Percentiles rank a stretch among this genome's conserved stretches.
Conservation (phyloP, 176 grass and related monocot species). For the Cymbopogon citratus region DNA sequence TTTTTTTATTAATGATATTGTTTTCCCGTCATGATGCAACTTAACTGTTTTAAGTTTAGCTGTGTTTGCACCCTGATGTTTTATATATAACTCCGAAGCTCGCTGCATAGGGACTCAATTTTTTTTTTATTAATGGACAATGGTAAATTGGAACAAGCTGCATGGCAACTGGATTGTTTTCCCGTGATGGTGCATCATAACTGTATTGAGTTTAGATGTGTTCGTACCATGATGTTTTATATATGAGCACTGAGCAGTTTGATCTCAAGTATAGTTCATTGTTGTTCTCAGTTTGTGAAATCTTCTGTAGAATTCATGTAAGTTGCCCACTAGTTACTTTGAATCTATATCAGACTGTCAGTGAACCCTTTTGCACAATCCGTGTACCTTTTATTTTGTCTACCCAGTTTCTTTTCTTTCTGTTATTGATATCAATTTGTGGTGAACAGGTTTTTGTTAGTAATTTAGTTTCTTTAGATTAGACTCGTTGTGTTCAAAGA, state of each 20-base stretch:
- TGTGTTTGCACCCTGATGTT: too few species aligned
- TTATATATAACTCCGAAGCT: too few species aligned
- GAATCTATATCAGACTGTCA: not conserved
- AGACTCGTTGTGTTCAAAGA: not conserved
- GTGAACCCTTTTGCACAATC: not conserved
- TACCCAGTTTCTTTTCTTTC: not conserved
- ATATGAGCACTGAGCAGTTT: not conserved
- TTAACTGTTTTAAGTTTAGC: too few species aligned
- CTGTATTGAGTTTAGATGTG: not conserved
- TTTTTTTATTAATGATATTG: too few species aligned
- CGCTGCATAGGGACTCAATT: too few species aligned
- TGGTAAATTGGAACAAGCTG: not conserved
- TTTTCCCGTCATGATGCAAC: too few species aligned
- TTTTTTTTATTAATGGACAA: not conserved
- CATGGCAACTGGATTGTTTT: not conserved
- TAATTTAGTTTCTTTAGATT: not conserved
- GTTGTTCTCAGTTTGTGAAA: not conserved
- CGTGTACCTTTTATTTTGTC: not conserved
- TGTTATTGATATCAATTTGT: not conserved
- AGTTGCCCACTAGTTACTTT: not conserved
- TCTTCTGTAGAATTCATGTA: not conserved
- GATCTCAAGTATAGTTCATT: not conserved
- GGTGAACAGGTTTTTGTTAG: not conserved
- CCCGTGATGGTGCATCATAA: not conserved
- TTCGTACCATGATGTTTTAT: not conserved